Evolutionary conservation across 2,329 filamentous ascomycete species (phyloP), one percentile per base, ranked within the genome.

Genomic region (Neopestalotiopsis sp.): DNA sequence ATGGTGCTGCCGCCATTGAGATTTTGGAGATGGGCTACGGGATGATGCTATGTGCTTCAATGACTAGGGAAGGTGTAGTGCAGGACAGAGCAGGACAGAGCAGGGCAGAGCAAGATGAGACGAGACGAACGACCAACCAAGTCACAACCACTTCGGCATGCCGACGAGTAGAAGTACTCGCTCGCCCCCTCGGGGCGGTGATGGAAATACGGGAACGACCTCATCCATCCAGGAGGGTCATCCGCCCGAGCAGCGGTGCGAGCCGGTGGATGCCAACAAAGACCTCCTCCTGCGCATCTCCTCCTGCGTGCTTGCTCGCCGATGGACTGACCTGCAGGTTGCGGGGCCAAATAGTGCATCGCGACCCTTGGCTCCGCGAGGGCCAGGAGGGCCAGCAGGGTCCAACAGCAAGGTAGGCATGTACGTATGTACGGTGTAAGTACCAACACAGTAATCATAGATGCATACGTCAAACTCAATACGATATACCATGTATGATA

Each of bases 351-450:
- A 24, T 52, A 52, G 45, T 52, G 45, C 45, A 52, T 52, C 28
- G 24, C 57, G 28, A 30, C 57, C 57, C 32, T 60, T 60, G 57
- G 57, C 17, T 34, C 12, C 57, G 57, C 57, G 28, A 60, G 57
- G 57, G 24, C 45, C 45, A 38, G 34, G 34, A 38, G 34, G 34
- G 34, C 34, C 34, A 38, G 34, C 34, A 38, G 34, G 34, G 34
- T 10, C 34, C 34, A 38, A 38, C 45, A 20, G 14, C 45, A 52
- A 52, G 45, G 45, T 52, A 52, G 17, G 45, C 20, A 52, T 20
- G 45, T 52, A 49, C 42, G 42, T 49, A 38, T 38, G 34, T 38
- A 38, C 34, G 34, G 10, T 7, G 34, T 38, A 38, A 7, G 4
- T 38, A 38, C 34, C 34, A 7, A 38, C 34, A 38, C 34, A 38